These are phyloP conservation scores for Salix viminalis DNA, from an alignment of 345 rosid species.

Conservation along the genomic window DNA sequence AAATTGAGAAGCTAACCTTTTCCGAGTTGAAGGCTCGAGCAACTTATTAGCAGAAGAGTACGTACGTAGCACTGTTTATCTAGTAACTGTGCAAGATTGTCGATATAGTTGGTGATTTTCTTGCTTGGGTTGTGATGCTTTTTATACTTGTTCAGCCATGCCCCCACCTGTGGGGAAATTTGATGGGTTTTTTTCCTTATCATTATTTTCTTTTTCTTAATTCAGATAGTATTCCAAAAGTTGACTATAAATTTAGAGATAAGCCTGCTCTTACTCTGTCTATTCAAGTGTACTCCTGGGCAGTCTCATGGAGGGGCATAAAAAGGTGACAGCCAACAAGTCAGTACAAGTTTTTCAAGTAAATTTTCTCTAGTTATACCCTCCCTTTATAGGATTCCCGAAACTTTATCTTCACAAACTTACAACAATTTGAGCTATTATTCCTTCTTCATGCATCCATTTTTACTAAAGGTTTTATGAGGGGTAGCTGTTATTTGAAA, in stretches of 20 bases:
- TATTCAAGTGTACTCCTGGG: constrained; percentile 18
- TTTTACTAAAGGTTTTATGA: constrained; percentile 17
- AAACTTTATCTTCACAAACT: not conserved
- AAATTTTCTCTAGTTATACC: constrained; percentile 14
- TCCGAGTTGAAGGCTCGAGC: not conserved
- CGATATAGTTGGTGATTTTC: constrained; percentile 17
- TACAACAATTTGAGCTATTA: constrained; percentile 31
- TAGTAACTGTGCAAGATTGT: not conserved
- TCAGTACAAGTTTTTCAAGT: constrained; percentile 19
- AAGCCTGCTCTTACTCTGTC: constrained; percentile 15
- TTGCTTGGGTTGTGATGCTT: constrained; percentile 8
- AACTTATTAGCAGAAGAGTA: not conserved
- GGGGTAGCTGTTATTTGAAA: constrained; percentile 37
- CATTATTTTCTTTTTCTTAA: constrained; percentile 6
- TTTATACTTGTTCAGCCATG: constrained; percentile 32
- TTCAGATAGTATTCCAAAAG: constrained; percentile 32
- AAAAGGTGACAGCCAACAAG: constrained; percentile 2
- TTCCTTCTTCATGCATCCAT: constrained; percentile 31
- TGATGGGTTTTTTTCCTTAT: constrained; percentile 10
- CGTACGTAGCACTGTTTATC: not conserved
- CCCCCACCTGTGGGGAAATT: constrained; percentile 15
- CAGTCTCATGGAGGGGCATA: constrained; percentile 3
- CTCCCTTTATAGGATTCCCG: not conserved
- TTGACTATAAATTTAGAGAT: constrained; percentile 21
- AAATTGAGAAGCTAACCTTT: not conserved